These are phyloP conservation scores for Quillaja saponaria DNA, from an alignment of 306 rosid species.

Conservation along the genomic window DNA sequence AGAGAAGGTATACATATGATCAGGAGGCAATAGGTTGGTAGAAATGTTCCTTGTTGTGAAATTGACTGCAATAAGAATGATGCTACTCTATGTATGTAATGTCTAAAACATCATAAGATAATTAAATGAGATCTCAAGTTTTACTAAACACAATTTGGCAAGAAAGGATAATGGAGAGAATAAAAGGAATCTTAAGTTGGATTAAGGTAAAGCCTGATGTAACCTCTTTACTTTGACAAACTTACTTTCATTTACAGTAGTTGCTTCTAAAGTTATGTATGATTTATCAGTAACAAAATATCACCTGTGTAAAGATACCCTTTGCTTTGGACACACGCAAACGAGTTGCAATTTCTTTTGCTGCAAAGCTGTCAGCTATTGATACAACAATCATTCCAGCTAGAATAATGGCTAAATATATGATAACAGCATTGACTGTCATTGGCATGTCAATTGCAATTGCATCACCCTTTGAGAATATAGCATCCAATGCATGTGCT, in stretches of 20 bases:
- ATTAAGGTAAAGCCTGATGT: no score
- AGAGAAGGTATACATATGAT: no score
- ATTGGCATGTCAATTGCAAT: conserved; percentile 91
- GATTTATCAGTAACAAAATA: conserved; percentile 6
- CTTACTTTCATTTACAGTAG: conserved; percentile 18
- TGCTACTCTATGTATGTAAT: no score
- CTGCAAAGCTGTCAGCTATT: conserved; percentile 90
- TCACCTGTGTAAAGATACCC: conserved; percentile 85
- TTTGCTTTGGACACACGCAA: conserved; percentile 73
- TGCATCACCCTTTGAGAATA: conserved; percentile 79
- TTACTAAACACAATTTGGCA: no score
- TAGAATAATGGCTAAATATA: conserved; percentile 73
- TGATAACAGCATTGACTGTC: conserved; percentile 75
- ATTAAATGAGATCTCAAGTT: no score
- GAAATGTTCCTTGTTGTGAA: no score
- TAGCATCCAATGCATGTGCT: conserved; percentile 63
- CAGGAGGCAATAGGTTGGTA: no score
- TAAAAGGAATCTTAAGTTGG: no score
- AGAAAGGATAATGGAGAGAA: no score
- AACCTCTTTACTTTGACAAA: no score
- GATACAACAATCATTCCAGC: conserved; percentile 85
- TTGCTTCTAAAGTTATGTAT: not conserved
- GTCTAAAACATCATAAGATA: no score
- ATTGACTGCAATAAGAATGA: no score
- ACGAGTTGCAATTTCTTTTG: conserved; percentile 73